Base-by-base conservation (phyloP, 179 eudicot species). In the Carnegiea gigantea region DNA sequence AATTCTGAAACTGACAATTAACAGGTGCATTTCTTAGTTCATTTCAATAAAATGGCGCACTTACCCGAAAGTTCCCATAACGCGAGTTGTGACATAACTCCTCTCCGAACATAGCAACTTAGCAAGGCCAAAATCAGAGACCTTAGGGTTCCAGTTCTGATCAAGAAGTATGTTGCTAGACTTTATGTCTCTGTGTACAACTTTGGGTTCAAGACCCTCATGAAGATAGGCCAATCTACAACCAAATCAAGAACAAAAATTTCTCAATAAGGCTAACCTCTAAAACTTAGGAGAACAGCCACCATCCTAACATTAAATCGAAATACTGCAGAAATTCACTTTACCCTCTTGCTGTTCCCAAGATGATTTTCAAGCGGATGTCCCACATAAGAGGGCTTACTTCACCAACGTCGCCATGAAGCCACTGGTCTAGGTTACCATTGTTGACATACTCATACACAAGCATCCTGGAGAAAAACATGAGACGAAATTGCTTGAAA, bases 61-160 rank as follows among this genome's bases (percentile, higher is more conserved):
- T 84, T 54, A 92, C 95, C 95, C 93, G 80, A 92, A 92, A 72
- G 95, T 91, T 78, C 92, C 95, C 95, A 90, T 91, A 26, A 91
- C 95, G 43, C 93, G 95, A 77, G 95, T 90, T 74, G 95, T 90
- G 65, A 92, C 95, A 40, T 89, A 89, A 68, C 90, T 88, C 60
- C 78, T 89, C 80, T 90, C 93, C 2, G 95, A 89, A 81, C 87
- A 73, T 36, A 92, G 89, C 83, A 92, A 85, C 88, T 92, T 92
- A 44, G 95, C 95, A 77, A 92, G 90, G 53, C 95, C 95, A 46
- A 92, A 92, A 83, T 92, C 93, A 36, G 93, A 92, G 49, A 92
- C 87, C 87, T 90, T 92, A 9, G 95, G 83, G 53, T 89, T 72
- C 93, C 93, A 92, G 24, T 88, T 88, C 64, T 85, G 83, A 81